Conservation (phyloP, 129 eudicot genomes). For the Erigeron canadensis region DNA sequence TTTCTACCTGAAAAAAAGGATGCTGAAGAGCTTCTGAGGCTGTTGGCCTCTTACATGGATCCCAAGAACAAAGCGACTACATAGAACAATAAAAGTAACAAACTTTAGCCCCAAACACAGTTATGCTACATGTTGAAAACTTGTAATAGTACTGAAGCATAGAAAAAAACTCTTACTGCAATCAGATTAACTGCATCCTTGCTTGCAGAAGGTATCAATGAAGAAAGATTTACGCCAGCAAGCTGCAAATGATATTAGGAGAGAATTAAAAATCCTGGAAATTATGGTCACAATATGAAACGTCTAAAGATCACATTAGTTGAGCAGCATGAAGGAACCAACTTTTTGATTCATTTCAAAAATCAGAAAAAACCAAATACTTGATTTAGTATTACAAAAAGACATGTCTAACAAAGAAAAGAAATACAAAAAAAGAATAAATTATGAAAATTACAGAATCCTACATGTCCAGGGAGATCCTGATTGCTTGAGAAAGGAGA, state of each 20-base stretch:
- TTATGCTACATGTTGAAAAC: neutral
- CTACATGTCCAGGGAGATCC: neutral
- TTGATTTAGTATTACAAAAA: neutral
- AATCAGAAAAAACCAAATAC: neutral
- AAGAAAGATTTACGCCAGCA: constrained; percentile 72
- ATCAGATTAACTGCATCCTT: constrained; percentile 80
- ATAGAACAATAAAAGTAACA: neutral
- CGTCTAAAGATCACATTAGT: neutral
- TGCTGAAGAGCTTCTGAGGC: constrained; percentile 94
- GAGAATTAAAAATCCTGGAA: neutral
- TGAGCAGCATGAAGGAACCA: neutral
- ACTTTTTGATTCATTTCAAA: neutral
- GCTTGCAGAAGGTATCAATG: constrained; percentile 83
- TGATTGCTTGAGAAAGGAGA: neutral
- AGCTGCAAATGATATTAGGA: constrained; percentile 41
- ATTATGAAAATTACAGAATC: neutral
- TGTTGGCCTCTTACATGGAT: constrained; percentile 94
- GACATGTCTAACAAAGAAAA: neutral
- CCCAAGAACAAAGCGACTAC: constrained; percentile 95
- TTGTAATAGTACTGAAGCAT: neutral
- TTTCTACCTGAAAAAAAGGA: constrained; percentile 86
- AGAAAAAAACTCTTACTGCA: constrained; percentile 41
- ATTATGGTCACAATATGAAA: neutral
- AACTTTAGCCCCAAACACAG: neutral
- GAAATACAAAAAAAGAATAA: neutral